These are phyloP conservation scores for Fusarium proliferatum DNA, from an alignment of 2,329 filamentous ascomycete species.

Conservation along the genomic window DNA sequence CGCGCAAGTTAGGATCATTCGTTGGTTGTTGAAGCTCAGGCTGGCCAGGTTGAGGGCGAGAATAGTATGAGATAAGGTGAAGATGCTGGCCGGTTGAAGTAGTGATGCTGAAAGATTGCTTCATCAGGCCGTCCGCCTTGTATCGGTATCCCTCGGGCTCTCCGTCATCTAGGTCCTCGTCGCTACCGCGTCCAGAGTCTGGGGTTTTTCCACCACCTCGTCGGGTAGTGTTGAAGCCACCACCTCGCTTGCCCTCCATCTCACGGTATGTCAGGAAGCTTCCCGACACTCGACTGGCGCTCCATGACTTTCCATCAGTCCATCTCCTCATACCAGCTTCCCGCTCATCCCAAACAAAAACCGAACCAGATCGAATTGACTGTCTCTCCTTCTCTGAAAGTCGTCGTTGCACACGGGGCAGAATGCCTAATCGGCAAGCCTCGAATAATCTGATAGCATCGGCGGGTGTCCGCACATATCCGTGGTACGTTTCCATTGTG, in stretches of 20 bases:
- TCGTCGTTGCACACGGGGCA: constrained; percentile 91
- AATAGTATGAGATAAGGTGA: constrained; percentile 97
- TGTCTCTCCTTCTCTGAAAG: constrained; percentile 97
- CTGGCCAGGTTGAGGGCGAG: constrained; percentile 78
- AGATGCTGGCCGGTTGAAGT: constrained; percentile 89
- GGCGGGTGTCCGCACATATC: constrained; percentile 91
- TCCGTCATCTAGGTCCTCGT: constrained; percentile 85
- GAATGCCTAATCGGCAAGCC: constrained; percentile 87
- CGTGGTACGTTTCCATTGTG: constrained; percentile 95
- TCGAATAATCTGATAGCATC: constrained; percentile 99
- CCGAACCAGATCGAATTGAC: constrained; percentile 93
- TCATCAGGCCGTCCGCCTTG: constrained; percentile 97
- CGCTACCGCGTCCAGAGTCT: constrained; percentile 82
- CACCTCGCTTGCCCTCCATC: constrained; percentile 98
- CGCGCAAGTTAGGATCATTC: constrained; percentile 80
- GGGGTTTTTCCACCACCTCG: constrained; percentile 79
- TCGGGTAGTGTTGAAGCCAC: constrained; percentile 72
- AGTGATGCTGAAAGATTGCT: constrained; percentile 99
- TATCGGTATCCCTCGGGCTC: constrained; percentile 93
- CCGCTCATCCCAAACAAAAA: constrained; percentile 99
- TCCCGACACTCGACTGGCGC: constrained; percentile 94
- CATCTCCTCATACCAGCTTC: constrained; percentile 98
- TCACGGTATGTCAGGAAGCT: constrained; percentile 98
- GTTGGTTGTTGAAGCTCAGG: constrained; percentile 83
- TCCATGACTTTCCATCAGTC: constrained; percentile 99